Base-by-base conservation (phyloP, 306 rosid species). In the Vicia sativa region DNA sequence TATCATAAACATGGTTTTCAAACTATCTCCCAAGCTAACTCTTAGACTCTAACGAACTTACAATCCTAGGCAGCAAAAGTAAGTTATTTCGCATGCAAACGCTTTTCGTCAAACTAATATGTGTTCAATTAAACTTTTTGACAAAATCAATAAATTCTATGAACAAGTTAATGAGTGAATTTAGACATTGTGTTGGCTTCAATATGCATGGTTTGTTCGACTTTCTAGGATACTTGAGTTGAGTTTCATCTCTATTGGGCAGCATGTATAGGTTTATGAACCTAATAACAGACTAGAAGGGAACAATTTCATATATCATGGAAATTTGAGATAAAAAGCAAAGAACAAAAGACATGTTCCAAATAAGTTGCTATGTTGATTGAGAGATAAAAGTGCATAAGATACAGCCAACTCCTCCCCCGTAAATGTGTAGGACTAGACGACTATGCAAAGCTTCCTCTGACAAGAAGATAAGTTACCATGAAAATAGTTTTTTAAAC, bases 381-480 rank as follows among this genome's bases (percentile, higher is more conserved):
- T 35, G 21, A 43, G 42, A 68, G 44, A 62, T 16, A 18, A 55
- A 65, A 56, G 60, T 19, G n/a, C 19, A 59, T 3, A 65, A 34
- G 41, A 58, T 39, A 70, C 39, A 70, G 34, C 25, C 16, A 42
- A 71, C 28, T 28, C 15, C 34, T 75, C 37, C 54, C 29, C 31
- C 23, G 18, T 18, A 67, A 43, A 71, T 66, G n/a, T 23, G 26
- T 21, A 60, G 9, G 66, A 45, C 48, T 28, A 53, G 48, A 59
- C 46, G 25, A 52, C 41, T 42, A 35, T 50, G 55, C 18, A 23
- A 65, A 66, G 74, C 59, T 48, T 75, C 71, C 65, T 35, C 65
- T 15, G 26, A 14, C 64, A 34, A 59, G 44, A 59, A 59, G 65
- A 64, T 19, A 60, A 58, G 62, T 23, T 42, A 14, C 45, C 48